Evolutionary conservation across 306 rosid species (phyloP).

Genomic region (Fragaria ananassa): DNA sequence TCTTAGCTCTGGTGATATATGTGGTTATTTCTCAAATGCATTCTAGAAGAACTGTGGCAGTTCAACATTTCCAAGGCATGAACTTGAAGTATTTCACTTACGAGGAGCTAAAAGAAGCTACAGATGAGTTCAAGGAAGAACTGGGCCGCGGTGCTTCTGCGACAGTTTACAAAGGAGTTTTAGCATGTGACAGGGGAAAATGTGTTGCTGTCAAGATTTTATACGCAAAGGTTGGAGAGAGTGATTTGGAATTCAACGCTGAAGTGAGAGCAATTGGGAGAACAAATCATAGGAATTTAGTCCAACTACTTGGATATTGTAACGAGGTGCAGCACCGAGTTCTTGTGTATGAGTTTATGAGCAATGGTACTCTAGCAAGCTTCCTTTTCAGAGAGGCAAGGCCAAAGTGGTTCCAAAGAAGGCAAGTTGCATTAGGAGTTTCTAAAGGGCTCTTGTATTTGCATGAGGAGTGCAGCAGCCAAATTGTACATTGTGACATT

Average conservation of each 20-base stretch:
- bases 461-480: slow-evolving; percentile 30
- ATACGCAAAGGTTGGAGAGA: slow-evolving; percentile 23
- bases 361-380: slow-evolving; percentile 14
- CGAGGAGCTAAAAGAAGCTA: slow-evolving; percentile 18
- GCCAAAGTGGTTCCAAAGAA: not conserved
- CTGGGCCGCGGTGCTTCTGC: slow-evolving; percentile 31
- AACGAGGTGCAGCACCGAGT: slow-evolving; percentile 19
- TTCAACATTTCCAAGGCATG: slow-evolving; percentile 6
- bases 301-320: slow-evolving; percentile 16
- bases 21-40: not conserved
- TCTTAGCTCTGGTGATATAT: not conserved
- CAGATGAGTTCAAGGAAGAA: slow-evolving; percentile 31
- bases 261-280: slow-evolving; percentile 30
- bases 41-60: not conserved
- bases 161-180: slow-evolving; percentile 33
- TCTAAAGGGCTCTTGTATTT: slow-evolving; percentile 15
- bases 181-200: not conserved
- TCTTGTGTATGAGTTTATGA: slow-evolving; percentile 27
- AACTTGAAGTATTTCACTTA: slow-evolving; percentile 19
- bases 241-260: slow-evolving; percentile 36
- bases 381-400: slow-evolving; percentile 6
- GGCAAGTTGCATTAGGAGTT: not conserved
- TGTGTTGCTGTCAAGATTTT: slow-evolving; percentile 46
- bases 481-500: slow-evolving; percentile 35
- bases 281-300: slow-evolving; percentile 36